Evolutionary conservation across 2,329 filamentous ascomycete genomes (phyloP), one percentile per base, ranked within the genome.

Genomic region (Ophiocordyceps camponoti-leonardi): DNA sequence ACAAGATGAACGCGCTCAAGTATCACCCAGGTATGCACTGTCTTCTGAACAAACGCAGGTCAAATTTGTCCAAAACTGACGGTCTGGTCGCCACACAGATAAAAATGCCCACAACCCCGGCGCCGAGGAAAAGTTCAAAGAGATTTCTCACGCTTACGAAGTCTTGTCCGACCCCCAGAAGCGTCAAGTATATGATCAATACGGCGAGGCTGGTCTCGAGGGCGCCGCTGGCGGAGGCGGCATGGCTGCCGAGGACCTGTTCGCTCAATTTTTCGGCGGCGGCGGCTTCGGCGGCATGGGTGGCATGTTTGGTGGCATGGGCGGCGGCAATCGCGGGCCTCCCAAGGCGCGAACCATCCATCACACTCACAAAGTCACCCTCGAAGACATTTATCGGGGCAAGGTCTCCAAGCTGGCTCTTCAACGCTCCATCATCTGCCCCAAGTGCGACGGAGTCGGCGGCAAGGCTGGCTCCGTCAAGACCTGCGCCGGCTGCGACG

Each of bases 381-480:
- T 98, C 45, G 92, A 98, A 68, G 92, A 98, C 56, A 87, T 98
- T 61, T 98, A 98, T 76, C 82, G 85, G 51, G 92, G 92, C 61
- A 98, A 98, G 74, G 79, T 94, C 51, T 96, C 90, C 47, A 98
- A 98, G 71, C 76, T 98, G 45, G 93, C 92, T 28, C 75, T 98
- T 41, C 92, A 98, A 68, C 93, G 94, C 61, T 96, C 90, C 13
- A 82, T 98, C 63, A 92, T 98, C 66, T 98, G 92, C 73, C 72
- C 86, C 53, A 88, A 88, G 68, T 98, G 92, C 64, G 83, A 92
- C 48, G 92, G 92, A 51, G 79, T 87, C 49, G 92, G 92, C 59
- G 92, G 92, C 53, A 98, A 98, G 72, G 90, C 96, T 53, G 92
- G 92, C 52, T 86, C 92, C n/a, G 90, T 96, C 52, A 90, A 88